Evolutionary conservation across 1,139 yeast species (phyloP).

Genomic region (Keqinozyma sinolaborantium): DNA sequence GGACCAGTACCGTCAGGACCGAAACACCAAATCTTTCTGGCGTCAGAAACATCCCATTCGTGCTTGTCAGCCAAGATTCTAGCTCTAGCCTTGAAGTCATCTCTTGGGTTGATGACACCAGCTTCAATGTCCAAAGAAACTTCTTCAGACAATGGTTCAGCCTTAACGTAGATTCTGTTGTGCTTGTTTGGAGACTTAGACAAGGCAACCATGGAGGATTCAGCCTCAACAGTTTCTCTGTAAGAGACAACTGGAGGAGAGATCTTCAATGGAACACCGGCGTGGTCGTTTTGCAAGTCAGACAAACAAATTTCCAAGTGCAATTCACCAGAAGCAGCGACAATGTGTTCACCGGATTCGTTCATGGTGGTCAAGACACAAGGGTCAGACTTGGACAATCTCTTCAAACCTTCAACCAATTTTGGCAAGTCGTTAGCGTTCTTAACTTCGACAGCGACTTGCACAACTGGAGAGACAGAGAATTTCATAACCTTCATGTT

Average conservation of each 20-base stretch:
- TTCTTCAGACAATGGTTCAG: slow-evolving; percentile 95
- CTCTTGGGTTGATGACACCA: slow-evolving; percentile 92
- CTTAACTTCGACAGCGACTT: slow-evolving; percentile 99
- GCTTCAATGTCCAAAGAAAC: slow-evolving; percentile 86
- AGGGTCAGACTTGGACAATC: slow-evolving; percentile 99
- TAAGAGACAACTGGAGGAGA: slow-evolving; percentile 98
- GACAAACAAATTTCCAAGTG: slow-evolving; percentile 97
- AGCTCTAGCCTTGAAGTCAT: slow-evolving; percentile 99
- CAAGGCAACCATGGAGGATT: slow-evolving; percentile 92
- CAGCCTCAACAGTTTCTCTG: slow-evolving; percentile 96
- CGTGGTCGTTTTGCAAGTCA: slow-evolving; percentile 98
- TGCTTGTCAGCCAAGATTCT: slow-evolving; percentile 98
- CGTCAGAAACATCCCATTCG: slow-evolving; percentile 99
- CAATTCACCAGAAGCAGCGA: slow-evolving; percentile 99
- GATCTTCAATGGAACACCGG: slow-evolving; percentile 97
- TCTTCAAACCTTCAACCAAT: slow-evolving; percentile 99
- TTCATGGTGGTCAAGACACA: slow-evolving; percentile 87
- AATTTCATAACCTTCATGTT: slow-evolving; percentile 99
- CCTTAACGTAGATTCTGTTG: slow-evolving; percentile 98
- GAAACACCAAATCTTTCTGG: slow-evolving; percentile 99
- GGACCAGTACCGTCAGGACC: slow-evolving; percentile 99
- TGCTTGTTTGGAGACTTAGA: slow-evolving; percentile 99
- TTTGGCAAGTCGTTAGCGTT: slow-evolving; percentile 99
- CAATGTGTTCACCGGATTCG: slow-evolving; percentile 99
- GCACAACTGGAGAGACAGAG: slow-evolving; percentile 99